Evolutionary conservation across 345 rosid species (phyloP), one percentile per base, ranked within the genome.

Genomic region (Eutrema japonicum): DNA sequence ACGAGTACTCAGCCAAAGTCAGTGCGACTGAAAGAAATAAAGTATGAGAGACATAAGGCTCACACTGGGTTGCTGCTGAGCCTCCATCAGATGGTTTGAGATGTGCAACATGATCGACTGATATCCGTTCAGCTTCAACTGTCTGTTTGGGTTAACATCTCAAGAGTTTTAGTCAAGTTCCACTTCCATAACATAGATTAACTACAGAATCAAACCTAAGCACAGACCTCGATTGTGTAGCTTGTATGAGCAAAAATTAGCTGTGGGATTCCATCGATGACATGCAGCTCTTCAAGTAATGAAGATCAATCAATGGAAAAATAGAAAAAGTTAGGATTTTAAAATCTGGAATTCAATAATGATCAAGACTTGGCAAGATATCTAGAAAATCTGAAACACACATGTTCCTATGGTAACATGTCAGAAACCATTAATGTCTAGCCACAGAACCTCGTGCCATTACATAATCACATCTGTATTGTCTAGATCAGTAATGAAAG

Each of bases 71-170:
- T 68, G 97, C 99, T 4, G 99, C 98, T 33, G 98, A 90, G 60
- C 99, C 94, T 66, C 99, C 81, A 7, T 92, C 98, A 68, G 98
- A 91, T 38, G 98, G 97, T 79, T 94, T 94, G 37, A 94, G 96
- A 84, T 94, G 98, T 52, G 98, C 98, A 74, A 94, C 97, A 81
- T 93, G 98, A 80, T 93, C 97, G 4, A 91, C 96, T n/a, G 98
- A 93, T 53, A 94, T 94, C 74, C 98, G 53, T 81, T 95, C 99
- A 74, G 98, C 98, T 83, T 92, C 98, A 40, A 95, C 99, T 5
- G 99, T 92, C 99, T 95, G 72, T 81, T 88, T 70, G 6, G 6
- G n/a, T 35, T 8, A 41, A 41, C 32, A 75, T 26, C 48, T 18
- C 37, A 40, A 66, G 45, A 16, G 12, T 16, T 6, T 74, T 13